These are phyloP conservation scores for Arachis stenosperma DNA, from an alignment of 306 rosid genomes.

Conservation along the genomic window DNA sequence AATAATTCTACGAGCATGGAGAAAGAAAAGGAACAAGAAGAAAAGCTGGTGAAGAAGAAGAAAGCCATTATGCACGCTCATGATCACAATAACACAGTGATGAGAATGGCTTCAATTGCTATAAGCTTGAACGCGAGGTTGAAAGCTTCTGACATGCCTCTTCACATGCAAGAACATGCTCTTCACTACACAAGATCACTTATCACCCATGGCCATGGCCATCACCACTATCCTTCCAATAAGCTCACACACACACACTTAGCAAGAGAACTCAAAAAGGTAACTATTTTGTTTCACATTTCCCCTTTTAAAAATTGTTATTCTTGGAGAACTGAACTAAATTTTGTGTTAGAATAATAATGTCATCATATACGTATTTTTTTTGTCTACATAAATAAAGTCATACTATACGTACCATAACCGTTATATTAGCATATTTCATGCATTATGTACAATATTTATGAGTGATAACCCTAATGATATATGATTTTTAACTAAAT, in stretches of 20 bases:
- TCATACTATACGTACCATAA: no score
- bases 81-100: not conserved
- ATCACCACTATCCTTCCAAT: conserved; percentile 2
- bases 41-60: conserved; percentile 14
- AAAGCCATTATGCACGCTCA: not conserved
- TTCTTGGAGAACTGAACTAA: no score
- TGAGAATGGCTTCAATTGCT: conserved; percentile 61
- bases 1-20: conserved; percentile 19
- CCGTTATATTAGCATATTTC: no score
- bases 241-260: conserved; percentile 51
- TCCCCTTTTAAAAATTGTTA: not conserved
- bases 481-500: no score
- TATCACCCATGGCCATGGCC: conserved; percentile 10
- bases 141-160: conserved; percentile 71
- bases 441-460: no score
- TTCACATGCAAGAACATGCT: conserved; percentile 65
- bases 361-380: no score
- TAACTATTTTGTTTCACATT: not conserved
- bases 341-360: no score
- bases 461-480: no score
- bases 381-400: no score
- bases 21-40: conserved; percentile 29
- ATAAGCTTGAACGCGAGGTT: conserved; percentile 56
- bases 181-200: conserved; percentile 54
- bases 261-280: conserved; percentile 73